These are phyloP conservation scores for Globisporangium uncinulatum DNA, from an alignment of 352 stramenopile genomes.

Conservation along the genomic window DNA sequence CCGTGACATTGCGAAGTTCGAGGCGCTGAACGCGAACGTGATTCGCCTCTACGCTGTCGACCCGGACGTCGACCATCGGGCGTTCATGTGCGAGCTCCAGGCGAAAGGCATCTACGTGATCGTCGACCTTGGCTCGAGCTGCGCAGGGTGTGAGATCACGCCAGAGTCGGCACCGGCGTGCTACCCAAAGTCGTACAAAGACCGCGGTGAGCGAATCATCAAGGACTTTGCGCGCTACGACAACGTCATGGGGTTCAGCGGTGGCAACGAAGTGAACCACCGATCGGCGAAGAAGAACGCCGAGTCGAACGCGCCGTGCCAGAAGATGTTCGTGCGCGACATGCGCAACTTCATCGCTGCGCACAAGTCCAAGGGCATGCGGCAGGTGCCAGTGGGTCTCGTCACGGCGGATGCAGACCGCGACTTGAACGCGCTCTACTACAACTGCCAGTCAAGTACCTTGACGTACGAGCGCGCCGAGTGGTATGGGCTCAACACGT, in stretches of 20 bases:
- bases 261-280: slow-evolving; percentile 69
- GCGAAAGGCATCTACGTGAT: slow-evolving; percentile 76
- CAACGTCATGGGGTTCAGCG: slow-evolving; percentile 62
- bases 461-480: slow-evolving; percentile 37
- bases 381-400: slow-evolving; percentile 63
- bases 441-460: slow-evolving; percentile 40
- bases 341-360: slow-evolving; percentile 37
- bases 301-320: slow-evolving; percentile 44
- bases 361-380: slow-evolving; percentile 31
- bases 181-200: slow-evolving; percentile 46
- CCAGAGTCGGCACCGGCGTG: slow-evolving; percentile 37
- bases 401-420: slow-evolving; percentile 65
- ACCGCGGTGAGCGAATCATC: slow-evolving; percentile 58
- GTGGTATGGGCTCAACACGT: slow-evolving; percentile 44
- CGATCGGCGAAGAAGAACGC: slow-evolving; percentile 38
- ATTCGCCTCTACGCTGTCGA: slow-evolving; percentile 65
- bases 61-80: slow-evolving; percentile 49
- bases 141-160: slow-evolving; percentile 50
- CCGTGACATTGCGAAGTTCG: slow-evolving; percentile 42
- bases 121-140: slow-evolving; percentile 51
- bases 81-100: slow-evolving; percentile 70
- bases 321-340: slow-evolving; percentile 71
- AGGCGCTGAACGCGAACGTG: slow-evolving; percentile 50
- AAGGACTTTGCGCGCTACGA: slow-evolving; percentile 71
- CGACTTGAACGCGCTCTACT: slow-evolving; percentile 67